Evolutionary conservation across 2,329 filamentous ascomycete genomes (phyloP), one percentile per base, ranked within the genome.

Genomic region (Alternaria alternata): DNA sequence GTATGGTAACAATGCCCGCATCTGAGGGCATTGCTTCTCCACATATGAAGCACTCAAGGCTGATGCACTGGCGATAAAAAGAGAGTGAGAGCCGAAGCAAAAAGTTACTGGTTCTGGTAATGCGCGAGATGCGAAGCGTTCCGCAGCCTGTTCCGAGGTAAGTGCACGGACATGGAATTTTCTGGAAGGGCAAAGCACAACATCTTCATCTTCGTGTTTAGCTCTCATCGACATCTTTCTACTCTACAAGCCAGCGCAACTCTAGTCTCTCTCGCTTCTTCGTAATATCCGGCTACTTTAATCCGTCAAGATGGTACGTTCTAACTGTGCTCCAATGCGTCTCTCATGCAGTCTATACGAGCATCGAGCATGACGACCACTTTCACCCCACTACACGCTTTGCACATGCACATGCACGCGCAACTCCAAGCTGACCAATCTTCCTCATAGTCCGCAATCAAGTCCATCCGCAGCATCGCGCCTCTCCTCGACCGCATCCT

Each of bases 401-500:
- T 26, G 24, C 24, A 26, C 24, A 26, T 11, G 20, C 30, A n/a
- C 30, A 12, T 14, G 12, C 54, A 36, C 20, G 20, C 20, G 32
- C 26, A 54, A 14, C 52, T 39, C 28, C 34, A 43, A 18, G 49
- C 57, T 66, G 44, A 67, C 7, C 20, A 47, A 34, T 34, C 36
- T 32, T 20, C 16, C 44, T 11, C 1, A 18, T 58, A 77, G 74
- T 76, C 81, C 72, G 87, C 94, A 69, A 88, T 98, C 85, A 95
- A 94, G 82, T 96, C 91, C 80, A 94, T 99, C 88, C 95, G 94
- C 84, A 89, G 90, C 77, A 94, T 99, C 75, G 91, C 90, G 62
- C 95, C 95, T 66, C 94, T 99, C 72, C 90, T 99, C 82, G 95
- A 99, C 89, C 94, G 95, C 75, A 93, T 99, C 73, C 91, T 99